Evolutionary conservation across 2,329 filamentous ascomycete species (phyloP).

Genomic region (Xylaria sp.): DNA sequence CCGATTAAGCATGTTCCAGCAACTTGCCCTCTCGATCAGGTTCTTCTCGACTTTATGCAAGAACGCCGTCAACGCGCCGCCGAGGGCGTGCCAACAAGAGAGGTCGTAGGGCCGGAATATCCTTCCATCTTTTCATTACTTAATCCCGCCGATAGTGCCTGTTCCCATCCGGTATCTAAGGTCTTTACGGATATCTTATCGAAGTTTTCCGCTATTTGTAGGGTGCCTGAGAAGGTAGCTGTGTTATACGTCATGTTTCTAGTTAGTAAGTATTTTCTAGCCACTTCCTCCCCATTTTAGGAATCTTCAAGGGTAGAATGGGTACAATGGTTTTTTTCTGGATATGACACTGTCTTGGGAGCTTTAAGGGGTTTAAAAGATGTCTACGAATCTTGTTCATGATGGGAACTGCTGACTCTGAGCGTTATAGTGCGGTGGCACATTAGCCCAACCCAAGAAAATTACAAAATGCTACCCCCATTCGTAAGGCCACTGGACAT

Average conservation of each 20-base stretch:
- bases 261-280: constrained; percentile 54
- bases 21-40: constrained; percentile 79
- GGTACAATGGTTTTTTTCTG: neutral
- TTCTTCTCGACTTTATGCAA: constrained; percentile 83
- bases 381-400: neutral
- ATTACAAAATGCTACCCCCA: constrained; percentile 79
- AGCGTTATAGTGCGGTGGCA: constrained; percentile 73
- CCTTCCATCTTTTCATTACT: constrained; percentile 82
- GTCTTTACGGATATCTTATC: constrained; percentile 86
- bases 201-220: constrained; percentile 82
- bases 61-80: constrained; percentile 73
- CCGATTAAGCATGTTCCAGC: constrained; percentile 70
- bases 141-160: constrained; percentile 71
- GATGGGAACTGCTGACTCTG: neutral
- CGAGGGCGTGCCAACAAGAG: constrained; percentile 70
- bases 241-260: constrained; percentile 89
- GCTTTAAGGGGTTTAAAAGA: no score
- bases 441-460: constrained; percentile 80
- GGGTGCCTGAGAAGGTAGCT: constrained; percentile 84
- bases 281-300: neutral
- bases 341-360: neutral
- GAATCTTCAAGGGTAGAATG: neutral
- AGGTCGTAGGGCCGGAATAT: constrained; percentile 79
- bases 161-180: constrained; percentile 81
- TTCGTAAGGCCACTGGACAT: constrained; percentile 74